These are phyloP conservation scores for Barbatosphaeria neglecta DNA, from an alignment of 495 filamentous ascomycete genomes.

Conservation along the genomic window DNA sequence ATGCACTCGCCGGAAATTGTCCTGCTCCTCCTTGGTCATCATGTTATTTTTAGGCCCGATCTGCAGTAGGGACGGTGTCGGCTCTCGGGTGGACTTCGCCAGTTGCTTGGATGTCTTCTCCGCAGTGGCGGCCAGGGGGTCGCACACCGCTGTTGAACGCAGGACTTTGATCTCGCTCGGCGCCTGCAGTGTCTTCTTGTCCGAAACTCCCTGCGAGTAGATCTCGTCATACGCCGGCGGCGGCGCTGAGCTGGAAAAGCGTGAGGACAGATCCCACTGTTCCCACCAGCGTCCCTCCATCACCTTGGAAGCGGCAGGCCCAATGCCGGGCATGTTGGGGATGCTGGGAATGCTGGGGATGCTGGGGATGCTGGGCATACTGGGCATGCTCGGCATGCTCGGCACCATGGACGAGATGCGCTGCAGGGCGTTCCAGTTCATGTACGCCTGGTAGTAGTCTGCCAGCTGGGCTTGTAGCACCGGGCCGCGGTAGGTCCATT, in stretches of 20 bases:
- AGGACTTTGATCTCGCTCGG: conserved; percentile 58
- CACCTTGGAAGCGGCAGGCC: conserved; percentile 32
- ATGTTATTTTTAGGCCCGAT: conserved; percentile 40
- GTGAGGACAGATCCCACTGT: conserved; percentile 32
- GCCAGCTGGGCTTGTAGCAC: conserved; percentile 43
- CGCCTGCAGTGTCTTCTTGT: conserved; percentile 51
- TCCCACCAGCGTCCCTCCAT: conserved; percentile 55
- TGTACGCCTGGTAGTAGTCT: conserved; percentile 63
- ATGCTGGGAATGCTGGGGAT: too few relatives aligned
- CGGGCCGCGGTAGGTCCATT: conserved; percentile 3
- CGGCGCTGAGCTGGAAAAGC: conserved; percentile 26
- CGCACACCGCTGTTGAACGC: conserved; percentile 48
- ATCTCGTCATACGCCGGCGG: conserved; percentile 78
- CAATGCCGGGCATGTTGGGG: conserved; percentile 25
- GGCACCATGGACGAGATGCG: conserved; percentile 67
- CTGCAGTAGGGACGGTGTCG: conserved; percentile 35
- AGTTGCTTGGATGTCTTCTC: conserved; percentile 11
- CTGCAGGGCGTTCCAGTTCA: conserved; percentile 43
- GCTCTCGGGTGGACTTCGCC: conserved; percentile 3
- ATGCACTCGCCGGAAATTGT: conserved; percentile 58
- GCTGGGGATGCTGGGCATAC: too few relatives aligned
- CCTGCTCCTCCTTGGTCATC: conserved; percentile 65
- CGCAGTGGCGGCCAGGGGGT: conserved; percentile 22
- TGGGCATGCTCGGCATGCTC: too few relatives aligned
- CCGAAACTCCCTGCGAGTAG: conserved; percentile 45